Percentiles rank a stretch among this genome's conserved stretches.
Evolutionary conservation across 2,329 filamentous ascomycete species (phyloP).

Genomic region (Ceratocystis cacaofunesta): DNA sequence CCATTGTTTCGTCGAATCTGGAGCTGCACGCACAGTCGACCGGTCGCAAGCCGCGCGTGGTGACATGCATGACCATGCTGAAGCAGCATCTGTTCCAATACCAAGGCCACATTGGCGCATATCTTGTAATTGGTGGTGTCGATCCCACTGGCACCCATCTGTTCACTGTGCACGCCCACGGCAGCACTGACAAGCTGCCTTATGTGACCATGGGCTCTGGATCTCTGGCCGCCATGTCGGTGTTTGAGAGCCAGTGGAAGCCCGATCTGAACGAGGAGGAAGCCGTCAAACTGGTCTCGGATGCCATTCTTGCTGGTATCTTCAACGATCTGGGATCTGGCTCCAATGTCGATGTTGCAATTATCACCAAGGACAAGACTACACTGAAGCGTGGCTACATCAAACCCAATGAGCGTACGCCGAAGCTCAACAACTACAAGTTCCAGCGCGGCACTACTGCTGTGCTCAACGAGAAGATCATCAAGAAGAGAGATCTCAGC

Average conservation of each 20-base stretch:
- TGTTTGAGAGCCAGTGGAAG: constrained; percentile 96
- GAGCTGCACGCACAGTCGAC: constrained; percentile 95
- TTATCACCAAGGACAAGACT: constrained; percentile 93
- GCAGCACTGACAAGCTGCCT: constrained; percentile 93
- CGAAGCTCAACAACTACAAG: constrained; percentile 86
- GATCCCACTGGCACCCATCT: constrained; percentile 91
- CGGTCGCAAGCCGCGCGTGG: constrained; percentile 88
- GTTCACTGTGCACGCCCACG: constrained; percentile 97
- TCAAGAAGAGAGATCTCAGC: constrained; percentile 82
- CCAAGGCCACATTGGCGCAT: constrained; percentile 94
- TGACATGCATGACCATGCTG: constrained; percentile 98
- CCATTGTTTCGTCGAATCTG: constrained; percentile 95
- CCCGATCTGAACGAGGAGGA: constrained; percentile 58
- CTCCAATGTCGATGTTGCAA: constrained; percentile 90
- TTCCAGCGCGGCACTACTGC: constrained; percentile 90
- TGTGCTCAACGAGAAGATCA: constrained; percentile 88
- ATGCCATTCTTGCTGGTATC: constrained; percentile 91
- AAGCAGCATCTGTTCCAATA: constrained; percentile 99
- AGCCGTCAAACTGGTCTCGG: constrained; percentile 65
- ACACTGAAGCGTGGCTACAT: constrained; percentile 85
- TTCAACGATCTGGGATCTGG: constrained; percentile 97
- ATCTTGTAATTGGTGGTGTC: constrained; percentile 90
- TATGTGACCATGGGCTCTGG: constrained; percentile 99
- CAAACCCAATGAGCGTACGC: constrained; percentile 76
- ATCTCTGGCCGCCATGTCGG: constrained; percentile 89